phyloP scores from a whole-genome alignment of 75 land plant genomes.

The Chamaecyparis obtusa region DNA sequence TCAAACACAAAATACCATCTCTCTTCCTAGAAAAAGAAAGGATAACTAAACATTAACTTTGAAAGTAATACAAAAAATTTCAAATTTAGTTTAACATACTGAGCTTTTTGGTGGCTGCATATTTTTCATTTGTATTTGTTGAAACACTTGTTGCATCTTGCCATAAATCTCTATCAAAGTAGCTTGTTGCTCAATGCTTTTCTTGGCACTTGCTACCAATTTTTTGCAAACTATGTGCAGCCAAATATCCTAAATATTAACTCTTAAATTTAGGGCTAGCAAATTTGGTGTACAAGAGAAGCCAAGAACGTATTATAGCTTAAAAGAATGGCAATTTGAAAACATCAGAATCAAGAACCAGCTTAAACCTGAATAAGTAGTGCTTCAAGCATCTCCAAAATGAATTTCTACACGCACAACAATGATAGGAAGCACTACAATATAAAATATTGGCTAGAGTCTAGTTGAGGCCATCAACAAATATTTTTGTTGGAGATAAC shows the following conservation, averaged over 20 bases:
- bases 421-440: background rate
- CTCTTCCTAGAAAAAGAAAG: constrained; percentile 4
- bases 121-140: constrained; percentile 50
- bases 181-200: constrained; percentile 52
- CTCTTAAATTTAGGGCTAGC: background rate
- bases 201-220: constrained; percentile 58
- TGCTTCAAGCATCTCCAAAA: background rate
- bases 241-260: background rate
- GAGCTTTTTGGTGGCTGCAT: no score
- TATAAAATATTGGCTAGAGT: background rate
- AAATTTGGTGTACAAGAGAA: background rate
- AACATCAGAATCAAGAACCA: background rate
- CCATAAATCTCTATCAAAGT: constrained; percentile 54
- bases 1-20: background rate
- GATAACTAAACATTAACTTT: background rate
- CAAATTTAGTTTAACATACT: no score
- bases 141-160: constrained; percentile 66
- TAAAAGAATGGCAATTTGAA: background rate
- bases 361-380: background rate
- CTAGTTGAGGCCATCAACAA: background rate
- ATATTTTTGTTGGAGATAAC: background rate
- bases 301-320: background rate
- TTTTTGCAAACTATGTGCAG: constrained; percentile 58
- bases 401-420: background rate
- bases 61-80: background rate